Percentiles rank a stretch among this genome's conserved stretches.
Conservation (phyloP, 1,284 basidiomycete genomes). For the Apiotrichum porosum region DNA sequence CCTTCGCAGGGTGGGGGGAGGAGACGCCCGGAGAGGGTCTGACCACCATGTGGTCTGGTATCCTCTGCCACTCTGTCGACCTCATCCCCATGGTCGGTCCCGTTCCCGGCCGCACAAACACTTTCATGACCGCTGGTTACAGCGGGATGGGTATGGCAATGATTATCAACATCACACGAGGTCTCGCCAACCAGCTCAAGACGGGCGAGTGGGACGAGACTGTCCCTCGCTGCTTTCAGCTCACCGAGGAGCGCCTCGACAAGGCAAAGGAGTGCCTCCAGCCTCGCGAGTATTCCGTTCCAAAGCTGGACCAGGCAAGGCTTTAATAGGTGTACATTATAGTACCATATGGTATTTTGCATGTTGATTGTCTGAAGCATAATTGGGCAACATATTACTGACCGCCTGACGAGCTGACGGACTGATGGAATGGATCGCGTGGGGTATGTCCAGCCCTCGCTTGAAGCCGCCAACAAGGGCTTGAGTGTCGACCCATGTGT, state of each 20-base stretch:
- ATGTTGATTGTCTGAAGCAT: too few relatives aligned
- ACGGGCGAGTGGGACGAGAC: conserved; percentile 20
- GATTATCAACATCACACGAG: conserved; percentile 19
- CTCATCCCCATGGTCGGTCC: conserved; percentile 27
- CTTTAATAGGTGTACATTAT: too few relatives aligned
- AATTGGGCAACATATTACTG: too few relatives aligned
- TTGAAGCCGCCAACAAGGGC: too few relatives aligned
- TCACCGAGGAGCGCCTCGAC: neutral
- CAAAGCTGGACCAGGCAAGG: too few relatives aligned
- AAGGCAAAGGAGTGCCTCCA: neutral
- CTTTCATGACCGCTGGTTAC: conserved; percentile 17
- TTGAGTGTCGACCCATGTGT: too few relatives aligned
- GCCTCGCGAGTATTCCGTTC: neutral
- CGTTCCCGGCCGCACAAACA: conserved; percentile 10
- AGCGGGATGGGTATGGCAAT: conserved; percentile 27
- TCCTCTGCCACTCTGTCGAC: conserved; percentile 28
- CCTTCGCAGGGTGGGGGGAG: conserved; percentile 23
- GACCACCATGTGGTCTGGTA: conserved; percentile 24
- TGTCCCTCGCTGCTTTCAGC: neutral
- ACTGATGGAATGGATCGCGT: too few relatives aligned
- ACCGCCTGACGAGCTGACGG: too few relatives aligned
- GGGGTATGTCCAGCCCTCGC: too few relatives aligned
- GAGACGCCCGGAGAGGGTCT: conserved; percentile 26
- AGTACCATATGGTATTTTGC: too few relatives aligned
- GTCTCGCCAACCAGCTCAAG: conserved; percentile 18